Evolutionary conservation across 2,329 filamentous ascomycete genomes (phyloP).

Genomic region (Macrophomina phaseolina): DNA sequence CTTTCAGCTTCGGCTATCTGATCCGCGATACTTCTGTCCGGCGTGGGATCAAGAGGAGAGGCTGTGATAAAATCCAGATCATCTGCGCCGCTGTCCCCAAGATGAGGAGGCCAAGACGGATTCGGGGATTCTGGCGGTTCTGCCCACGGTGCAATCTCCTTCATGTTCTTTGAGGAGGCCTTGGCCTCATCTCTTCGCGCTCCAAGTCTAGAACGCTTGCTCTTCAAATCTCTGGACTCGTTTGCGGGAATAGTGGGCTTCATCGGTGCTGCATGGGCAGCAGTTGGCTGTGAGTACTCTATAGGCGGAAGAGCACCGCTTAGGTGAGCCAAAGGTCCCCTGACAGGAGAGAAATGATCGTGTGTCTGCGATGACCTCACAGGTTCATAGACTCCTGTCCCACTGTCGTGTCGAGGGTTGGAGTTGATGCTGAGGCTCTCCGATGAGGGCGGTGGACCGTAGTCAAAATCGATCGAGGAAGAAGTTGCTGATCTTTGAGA

Average conservation of each 20-base stretch:
- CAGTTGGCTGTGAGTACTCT: background rate
- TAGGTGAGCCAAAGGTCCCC: background rate
- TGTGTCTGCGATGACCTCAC: background rate
- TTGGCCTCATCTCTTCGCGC: background rate
- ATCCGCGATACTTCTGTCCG: background rate
- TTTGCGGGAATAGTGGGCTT: background rate
- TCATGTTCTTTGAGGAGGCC: background rate
- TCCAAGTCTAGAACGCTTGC: background rate
- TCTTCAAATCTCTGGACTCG: background rate
- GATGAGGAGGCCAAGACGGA: background rate
- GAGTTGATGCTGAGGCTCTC: slow-evolving; percentile 14
- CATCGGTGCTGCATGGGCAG: background rate
- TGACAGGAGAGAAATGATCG: background rate
- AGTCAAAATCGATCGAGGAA: background rate
- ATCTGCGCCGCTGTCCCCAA: background rate
- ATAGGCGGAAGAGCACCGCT: background rate
- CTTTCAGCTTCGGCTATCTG: background rate
- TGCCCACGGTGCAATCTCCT: slow-evolving; percentile 23
- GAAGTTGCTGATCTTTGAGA: slow-evolving; percentile 6
- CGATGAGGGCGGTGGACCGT: slow-evolving; percentile 2
- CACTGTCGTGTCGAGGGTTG: slow-evolving; percentile 23
- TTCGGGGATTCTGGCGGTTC: background rate
- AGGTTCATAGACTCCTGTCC: slow-evolving; percentile 8
- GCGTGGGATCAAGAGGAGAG: background rate
- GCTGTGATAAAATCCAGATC: slow-evolving; percentile 10